A percentile compares a stretch with the other conserved stretches of the same genome.
These are phyloP conservation scores for Hymenoscyphus occultus DNA, from an alignment of 2,329 filamentous ascomycete species.

Conservation along the genomic window DNA sequence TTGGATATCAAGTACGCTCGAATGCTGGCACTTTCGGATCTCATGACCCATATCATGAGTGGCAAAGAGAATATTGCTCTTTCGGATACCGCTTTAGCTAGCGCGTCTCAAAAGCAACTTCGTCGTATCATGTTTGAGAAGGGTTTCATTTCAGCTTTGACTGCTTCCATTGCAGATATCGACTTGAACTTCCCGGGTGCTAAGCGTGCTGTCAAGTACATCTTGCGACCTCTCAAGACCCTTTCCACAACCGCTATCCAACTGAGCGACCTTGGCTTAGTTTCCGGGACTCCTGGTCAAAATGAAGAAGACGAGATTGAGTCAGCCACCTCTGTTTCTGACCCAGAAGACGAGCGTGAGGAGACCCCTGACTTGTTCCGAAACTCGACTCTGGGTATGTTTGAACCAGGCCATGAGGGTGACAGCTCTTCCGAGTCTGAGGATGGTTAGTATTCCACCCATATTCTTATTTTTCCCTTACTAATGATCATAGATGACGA, in stretches of 20 bases:
- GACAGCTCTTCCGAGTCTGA: constrained; percentile 71
- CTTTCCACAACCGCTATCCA: constrained; percentile 84
- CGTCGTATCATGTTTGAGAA: constrained; percentile 98
- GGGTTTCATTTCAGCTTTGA: constrained; percentile 85
- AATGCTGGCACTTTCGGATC: constrained; percentile 81
- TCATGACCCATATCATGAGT: constrained; percentile 89
- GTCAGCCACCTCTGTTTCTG: constrained; percentile 84
- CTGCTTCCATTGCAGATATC: constrained; percentile 88
- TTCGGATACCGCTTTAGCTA: constrained; percentile 37
- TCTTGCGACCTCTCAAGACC: constrained; percentile 82
- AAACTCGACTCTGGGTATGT: constrained; percentile 92
- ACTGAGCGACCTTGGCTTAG: constrained; percentile 68
- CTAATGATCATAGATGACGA: constrained; percentile 63
- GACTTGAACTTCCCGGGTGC: constrained; percentile 92
- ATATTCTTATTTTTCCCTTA: not conserved
- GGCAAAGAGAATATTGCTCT: constrained; percentile 66
- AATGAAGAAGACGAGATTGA: constrained; percentile 84
- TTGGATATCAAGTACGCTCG: constrained; percentile 84
- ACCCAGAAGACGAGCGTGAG: constrained; percentile 80
- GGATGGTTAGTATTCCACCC: constrained; percentile 47
- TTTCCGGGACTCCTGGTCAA: constrained; percentile 63
- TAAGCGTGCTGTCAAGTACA: constrained; percentile 94
- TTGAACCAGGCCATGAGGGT: constrained; percentile 78
- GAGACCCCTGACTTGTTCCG: constrained; percentile 97
- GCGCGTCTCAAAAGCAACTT: constrained; percentile 74